Base-by-base conservation (phyloP, 352 stramenopile species). In the Phytophthora citrophthora region DNA sequence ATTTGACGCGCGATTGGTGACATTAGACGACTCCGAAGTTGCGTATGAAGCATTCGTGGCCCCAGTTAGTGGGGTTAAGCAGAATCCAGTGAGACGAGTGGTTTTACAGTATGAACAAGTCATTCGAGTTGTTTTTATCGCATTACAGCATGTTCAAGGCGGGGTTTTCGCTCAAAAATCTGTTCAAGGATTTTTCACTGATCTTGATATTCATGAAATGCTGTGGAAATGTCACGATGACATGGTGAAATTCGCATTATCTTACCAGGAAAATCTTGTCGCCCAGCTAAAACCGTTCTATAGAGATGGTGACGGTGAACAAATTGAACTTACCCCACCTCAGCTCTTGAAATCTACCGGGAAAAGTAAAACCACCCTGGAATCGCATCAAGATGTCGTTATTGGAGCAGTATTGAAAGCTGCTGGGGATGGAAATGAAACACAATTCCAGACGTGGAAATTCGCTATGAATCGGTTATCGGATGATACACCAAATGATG, bases 141-240 rank as follows among this genome's bases (percentile, higher is more conserved):
- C 50, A 0, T 16, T 67, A 23, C 36, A 41, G 13, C 12, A 54
- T 56, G 32, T 15, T n/a, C 34, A 36, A 9, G n/a, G 36, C 7
- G 63, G 49, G 13, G 44, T 62, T 46, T 71, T 71, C n/a, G 49
- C 63, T 6, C 63, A 71, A 26, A 71, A 67, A 27, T 57, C 36
- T 5, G 46, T 55, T 2, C 49, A 67, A 34, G 20, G 32, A 5
- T 61, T 71, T 20, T 67, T 71, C 15, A 16, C 48, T 2, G 55
- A 71, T 20, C 18, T 62, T 23, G 49, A 66, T 39, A 54, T 41
- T 4, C 27, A 54, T 48, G 36, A 12, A 0, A 7, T 71, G 0
- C 12, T 61, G 7, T 61, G 63, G 63, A 56, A 66, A 23, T 57
- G 49, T 8, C 41, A 44, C 1, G 49, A 50, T 7, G 34, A 62